Conservation (phyloP, 1,139 yeast species). For the Geotrichum histeridarum region DNA sequence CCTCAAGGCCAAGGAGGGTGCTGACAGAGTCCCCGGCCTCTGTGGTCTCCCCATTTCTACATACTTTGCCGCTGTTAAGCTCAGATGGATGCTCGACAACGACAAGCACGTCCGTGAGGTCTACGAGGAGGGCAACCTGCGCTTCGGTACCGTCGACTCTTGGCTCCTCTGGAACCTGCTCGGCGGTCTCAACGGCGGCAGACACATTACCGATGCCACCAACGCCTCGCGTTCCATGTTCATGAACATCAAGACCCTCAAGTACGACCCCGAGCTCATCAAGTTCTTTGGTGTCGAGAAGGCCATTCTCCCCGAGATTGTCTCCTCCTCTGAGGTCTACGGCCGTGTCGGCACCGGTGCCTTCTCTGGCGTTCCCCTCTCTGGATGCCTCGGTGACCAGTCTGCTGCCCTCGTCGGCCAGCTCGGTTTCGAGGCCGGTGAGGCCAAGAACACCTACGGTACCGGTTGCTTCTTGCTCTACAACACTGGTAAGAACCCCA, state of each 20-base stretch:
- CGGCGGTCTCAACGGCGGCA: constrained; percentile 45
- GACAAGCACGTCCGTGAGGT: constrained; percentile 62
- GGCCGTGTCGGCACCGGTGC: constrained; percentile 46
- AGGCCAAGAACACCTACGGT: constrained; percentile 95
- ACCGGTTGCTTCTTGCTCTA: constrained; percentile 90
- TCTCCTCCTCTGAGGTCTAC: constrained; percentile 72
- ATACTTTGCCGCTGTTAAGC: constrained; percentile 85
- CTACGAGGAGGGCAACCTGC: constrained; percentile 69
- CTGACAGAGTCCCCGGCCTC: constrained; percentile 55
- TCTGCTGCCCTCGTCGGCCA: constrained; percentile 93
- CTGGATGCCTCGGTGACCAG: constrained; percentile 94
- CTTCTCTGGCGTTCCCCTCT: constrained; percentile 60
- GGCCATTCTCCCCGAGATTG: constrained; percentile 71
- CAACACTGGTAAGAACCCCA: constrained; percentile 65
- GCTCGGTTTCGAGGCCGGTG: constrained; percentile 74
- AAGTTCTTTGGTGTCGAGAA: constrained; percentile 70
- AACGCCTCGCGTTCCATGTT: constrained; percentile 90
- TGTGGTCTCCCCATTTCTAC: constrained; percentile 89
- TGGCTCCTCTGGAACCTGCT: constrained; percentile 90
- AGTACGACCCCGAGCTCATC: constrained; percentile 73
- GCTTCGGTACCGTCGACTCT: constrained; percentile 93
- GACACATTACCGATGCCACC: constrained; percentile 79
- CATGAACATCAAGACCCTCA: constrained; percentile 71
- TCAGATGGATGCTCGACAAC: constrained; percentile 85
- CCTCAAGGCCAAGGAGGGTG: constrained; percentile 55